A percentile compares a stretch with the other conserved stretches of the same genome.
phyloP scores from a whole-genome alignment of 495 filamentous ascomycete genomes.

The Bacidia gigantensis region DNA sequence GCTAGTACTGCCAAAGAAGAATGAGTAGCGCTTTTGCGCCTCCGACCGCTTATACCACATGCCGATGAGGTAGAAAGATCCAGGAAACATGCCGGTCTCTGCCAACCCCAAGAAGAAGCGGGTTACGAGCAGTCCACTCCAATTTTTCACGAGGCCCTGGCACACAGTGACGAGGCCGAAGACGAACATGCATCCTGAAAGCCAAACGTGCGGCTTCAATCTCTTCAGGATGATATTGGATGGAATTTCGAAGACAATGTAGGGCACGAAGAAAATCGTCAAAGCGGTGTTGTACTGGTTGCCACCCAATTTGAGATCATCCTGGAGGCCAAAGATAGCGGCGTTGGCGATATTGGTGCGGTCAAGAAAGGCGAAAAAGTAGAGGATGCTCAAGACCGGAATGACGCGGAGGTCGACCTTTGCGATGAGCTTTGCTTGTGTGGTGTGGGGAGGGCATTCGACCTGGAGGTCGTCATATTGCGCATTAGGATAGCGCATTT shows the following conservation, averaged over 20 bases:
- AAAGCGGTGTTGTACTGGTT: constrained; percentile 55
- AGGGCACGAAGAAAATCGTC: constrained; percentile 81
- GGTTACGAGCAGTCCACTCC: constrained; percentile 63
- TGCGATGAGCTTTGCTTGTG: constrained; percentile 55
- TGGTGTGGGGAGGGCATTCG: constrained; percentile 45
- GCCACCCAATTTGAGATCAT: constrained; percentile 30
- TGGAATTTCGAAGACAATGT: constrained; percentile 75
- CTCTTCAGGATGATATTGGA: constrained; percentile 78
- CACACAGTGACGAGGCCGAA: constrained; percentile 67
- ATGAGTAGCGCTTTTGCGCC: constrained; percentile 75
- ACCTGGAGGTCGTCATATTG: constrained; percentile 29
- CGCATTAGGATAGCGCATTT: constrained; percentile 9
- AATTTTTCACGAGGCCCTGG: constrained; percentile 71
- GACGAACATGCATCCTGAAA: constrained; percentile 64
- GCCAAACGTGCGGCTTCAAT: constrained; percentile 70
- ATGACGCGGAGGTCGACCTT: constrained; percentile 73
- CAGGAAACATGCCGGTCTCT: constrained; percentile 84
- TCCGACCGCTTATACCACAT: constrained; percentile 87
- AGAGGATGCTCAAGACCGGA: constrained; percentile 69
- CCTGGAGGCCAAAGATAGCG: constrained; percentile 30
- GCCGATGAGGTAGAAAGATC: constrained; percentile 61
- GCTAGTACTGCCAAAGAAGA: constrained; percentile 79
- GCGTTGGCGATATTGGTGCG: constrained; percentile 62
- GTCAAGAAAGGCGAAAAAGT: constrained; percentile 79
- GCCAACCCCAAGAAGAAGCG: constrained; percentile 81